Percentiles rank a stretch among this genome's conserved stretches.
Conservation (phyloP, 2,329 filamentous ascomycete genomes). For the Pleomassaria siparia region DNA sequence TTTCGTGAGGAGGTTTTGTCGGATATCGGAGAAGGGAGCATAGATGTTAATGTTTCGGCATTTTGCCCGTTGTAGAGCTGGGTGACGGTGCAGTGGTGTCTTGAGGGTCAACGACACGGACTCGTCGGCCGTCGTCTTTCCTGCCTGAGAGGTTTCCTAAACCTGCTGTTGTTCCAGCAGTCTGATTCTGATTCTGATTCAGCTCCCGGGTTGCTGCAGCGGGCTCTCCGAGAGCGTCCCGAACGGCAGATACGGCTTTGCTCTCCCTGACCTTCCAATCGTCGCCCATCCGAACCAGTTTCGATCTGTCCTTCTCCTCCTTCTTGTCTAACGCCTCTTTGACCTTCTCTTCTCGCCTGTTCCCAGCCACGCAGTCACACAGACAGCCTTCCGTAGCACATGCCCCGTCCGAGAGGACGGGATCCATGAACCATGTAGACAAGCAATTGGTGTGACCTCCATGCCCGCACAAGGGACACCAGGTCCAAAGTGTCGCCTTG, state of each 20-base stretch:
- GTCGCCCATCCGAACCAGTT: slow-evolving; percentile 42
- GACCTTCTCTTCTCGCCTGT: slow-evolving; percentile 37
- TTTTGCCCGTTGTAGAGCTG: slow-evolving; percentile 10
- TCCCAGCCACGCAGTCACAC: slow-evolving; percentile 60
- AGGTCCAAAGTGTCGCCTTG: slow-evolving; percentile 51
- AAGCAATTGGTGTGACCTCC: slow-evolving; percentile 61
- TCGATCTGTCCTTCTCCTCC: slow-evolving; percentile 37
- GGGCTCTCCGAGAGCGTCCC: slow-evolving; percentile 32
- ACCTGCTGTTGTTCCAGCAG: slow-evolving; percentile 7
- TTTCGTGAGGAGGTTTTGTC: neutral
- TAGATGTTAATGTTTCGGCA: slow-evolving; percentile 5
- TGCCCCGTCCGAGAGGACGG: slow-evolving; percentile 51
- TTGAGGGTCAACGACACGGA: slow-evolving; percentile 31
- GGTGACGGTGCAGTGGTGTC: slow-evolving; percentile 6
- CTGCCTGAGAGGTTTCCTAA: slow-evolving; percentile 11
- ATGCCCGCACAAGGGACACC: slow-evolving; percentile 64
- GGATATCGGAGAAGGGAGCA: neutral
- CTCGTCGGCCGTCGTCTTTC: slow-evolving; percentile 30
- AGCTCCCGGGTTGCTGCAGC: slow-evolving; percentile 9
- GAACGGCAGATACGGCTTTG: slow-evolving; percentile 45
- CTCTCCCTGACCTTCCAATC: slow-evolving; percentile 48
- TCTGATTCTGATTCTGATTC: slow-evolving; percentile 16
- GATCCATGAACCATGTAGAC: slow-evolving; percentile 56
- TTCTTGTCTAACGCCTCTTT: slow-evolving; percentile 30
- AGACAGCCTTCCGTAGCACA: slow-evolving; percentile 62